Base-by-base conservation (phyloP, 495 filamentous ascomycete genomes). In the Entonaema liquescens region DNA sequence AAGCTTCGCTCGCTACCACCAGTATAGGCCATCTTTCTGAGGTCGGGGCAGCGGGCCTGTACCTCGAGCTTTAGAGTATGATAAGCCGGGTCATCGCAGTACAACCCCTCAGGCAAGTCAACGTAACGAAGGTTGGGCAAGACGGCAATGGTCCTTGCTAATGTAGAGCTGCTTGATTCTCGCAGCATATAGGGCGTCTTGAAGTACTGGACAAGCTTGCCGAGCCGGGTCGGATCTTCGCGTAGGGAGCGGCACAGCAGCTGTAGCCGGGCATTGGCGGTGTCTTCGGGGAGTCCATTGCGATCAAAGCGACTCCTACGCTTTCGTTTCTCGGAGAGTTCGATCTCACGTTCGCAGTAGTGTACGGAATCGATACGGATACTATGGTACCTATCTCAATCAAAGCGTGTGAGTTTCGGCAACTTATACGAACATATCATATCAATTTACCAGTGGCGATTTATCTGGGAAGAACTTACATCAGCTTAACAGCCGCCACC, bases 171-270 rank as follows among this genome's bases (percentile, higher is more conserved):
- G 81, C 87, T 91, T 6, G 91, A 90, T 79, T 98, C 95, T 47
- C 95, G 89, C 50, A 93, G 90, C 95, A 97, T 97, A 78, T 97
- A 98, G n/a, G 95, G 92, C 73, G 92, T 90, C 81, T 97, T 95
- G 59, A 99, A 81, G 61, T 90, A 92, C 65, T 90, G 80, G 11
- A 97, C 92, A 26, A 86, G 82, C 5, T 81, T 76, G 0, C 88
- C 93, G 15, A 95, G 81, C 31, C 82, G 81, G 8, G 84, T 83
- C 25, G 85, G 84, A 29, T 91, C 88, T 33, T 94, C 90, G 63
- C 94, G 87, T 35, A 98, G 88, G 0, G 93, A 90, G 44, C 92
- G 88, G 76, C 89, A 92, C 47, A 99, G 86, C 53, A 97, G 82
- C 62, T 87, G 84, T 19, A 99, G 85, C 15, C 95, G 89, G 63